phyloP scores from a whole-genome alignment of 257 asterid species.

The Capsicum rhomboideum region DNA sequence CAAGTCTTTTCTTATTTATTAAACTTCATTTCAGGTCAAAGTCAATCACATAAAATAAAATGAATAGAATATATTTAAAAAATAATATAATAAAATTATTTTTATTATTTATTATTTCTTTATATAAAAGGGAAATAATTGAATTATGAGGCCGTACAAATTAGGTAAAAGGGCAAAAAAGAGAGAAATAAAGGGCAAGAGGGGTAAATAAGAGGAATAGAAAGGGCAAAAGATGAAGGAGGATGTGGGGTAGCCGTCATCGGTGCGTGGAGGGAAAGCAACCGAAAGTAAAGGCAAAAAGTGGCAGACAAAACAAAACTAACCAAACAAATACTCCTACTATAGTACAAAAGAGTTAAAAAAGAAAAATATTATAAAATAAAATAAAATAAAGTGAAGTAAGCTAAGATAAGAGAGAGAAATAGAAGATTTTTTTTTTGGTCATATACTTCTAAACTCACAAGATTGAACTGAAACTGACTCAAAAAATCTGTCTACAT shows the following conservation, averaged over 20 bases:
- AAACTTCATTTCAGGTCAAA: too few relatives aligned
- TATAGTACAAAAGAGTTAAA: background rate
- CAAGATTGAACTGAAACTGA: background rate
- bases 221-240: background rate
- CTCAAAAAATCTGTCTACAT: background rate
- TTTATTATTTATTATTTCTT: too few relatives aligned
- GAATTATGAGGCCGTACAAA: background rate
- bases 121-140: too few relatives aligned
- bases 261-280: conserved; percentile 18
- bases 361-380: background rate
- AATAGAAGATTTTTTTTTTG: too few relatives aligned
- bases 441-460: too few relatives aligned
- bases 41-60: too few relatives aligned
- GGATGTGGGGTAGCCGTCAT: background rate
- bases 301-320: conserved; percentile 17
- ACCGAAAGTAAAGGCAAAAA: conserved; percentile 3
- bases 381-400: background rate
- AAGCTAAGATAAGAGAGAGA: background rate
- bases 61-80: too few relatives aligned
- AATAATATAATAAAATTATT: too few relatives aligned
- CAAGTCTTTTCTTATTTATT: too few relatives aligned
- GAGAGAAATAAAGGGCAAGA: background rate
- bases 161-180: background rate
- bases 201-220: background rate
- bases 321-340: background rate